Evolutionary conservation across 257 asterid genomes (phyloP).

Genomic region (Echites panduratus): DNA sequence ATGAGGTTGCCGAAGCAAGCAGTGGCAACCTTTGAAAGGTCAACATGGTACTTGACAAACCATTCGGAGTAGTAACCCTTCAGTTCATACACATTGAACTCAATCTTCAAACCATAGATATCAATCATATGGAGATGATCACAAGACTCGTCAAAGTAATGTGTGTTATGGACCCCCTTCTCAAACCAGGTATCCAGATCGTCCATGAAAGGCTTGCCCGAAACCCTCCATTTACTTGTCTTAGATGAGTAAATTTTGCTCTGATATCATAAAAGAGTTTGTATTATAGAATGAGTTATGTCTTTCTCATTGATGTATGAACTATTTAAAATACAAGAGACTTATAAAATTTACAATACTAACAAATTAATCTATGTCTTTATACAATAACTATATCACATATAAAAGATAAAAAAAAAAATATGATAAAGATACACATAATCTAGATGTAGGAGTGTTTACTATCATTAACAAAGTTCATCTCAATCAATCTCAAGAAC

Average conservation of each 20-base stretch:
- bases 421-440: too few relatives aligned
- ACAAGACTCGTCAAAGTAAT: conserved; percentile 33
- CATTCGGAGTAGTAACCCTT: conserved; percentile 34
- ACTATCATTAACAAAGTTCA: too few relatives aligned
- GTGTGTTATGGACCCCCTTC: conserved; percentile 2
- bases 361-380: too few relatives aligned
- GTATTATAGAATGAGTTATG: too few relatives aligned
- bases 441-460: too few relatives aligned
- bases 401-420: too few relatives aligned
- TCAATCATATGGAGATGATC: conserved; percentile 29
- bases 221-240: conserved; percentile 26
- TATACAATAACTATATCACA: too few relatives aligned
- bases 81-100: conserved; percentile 31
- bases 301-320: too few relatives aligned
- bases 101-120: not conserved
- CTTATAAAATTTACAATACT: too few relatives aligned
- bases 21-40: conserved; percentile 17
- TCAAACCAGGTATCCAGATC: conserved; percentile 6
- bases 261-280: too few relatives aligned
- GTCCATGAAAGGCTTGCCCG: conserved; percentile 22
- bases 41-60: conserved; percentile 33
- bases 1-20: not conserved
- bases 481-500: too few relatives aligned
- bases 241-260: conserved; percentile 33
- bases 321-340: too few relatives aligned